Evolutionary conservation across 495 filamentous ascomycete species (phyloP), one percentile per base, ranked within the genome.

Genomic region (Penicillium salamii): DNA sequence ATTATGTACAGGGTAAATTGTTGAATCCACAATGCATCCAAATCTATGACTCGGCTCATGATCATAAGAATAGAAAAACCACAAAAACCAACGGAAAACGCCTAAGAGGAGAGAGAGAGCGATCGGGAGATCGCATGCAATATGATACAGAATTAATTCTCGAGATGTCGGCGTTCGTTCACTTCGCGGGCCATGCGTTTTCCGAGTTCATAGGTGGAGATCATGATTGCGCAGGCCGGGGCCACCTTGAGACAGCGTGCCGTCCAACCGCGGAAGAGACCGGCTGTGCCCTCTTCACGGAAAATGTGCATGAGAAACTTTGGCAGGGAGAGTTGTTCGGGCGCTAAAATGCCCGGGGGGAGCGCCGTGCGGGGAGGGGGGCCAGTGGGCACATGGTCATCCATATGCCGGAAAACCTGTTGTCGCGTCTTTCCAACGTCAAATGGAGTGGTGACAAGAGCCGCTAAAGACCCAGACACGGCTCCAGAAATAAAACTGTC

Each of bases 151-250:
- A 18, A 11, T 62, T 35, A 53, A 37, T 50, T 42, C 33, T 65
- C 61, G 7, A 60, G 49, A n/a, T 63, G 61, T 12, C 65, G 66
- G 37, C 80, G 74, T 61, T 92, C 86, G 58, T 98, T 97, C 46
- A 89, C 83, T 17, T 80, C 79, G 48, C 80, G 72, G 6, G 93
- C 92, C 66, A 86, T 86, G 64, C 85, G 86, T 79, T 98, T 98
- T 9, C 95, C 91, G 18, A 97, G 78, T 68, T 98, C 93, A 58
- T 97, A 98, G 47, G 83, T 95, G 48, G 89, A 95, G 53, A 98
- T 98, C 93, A 98, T 98, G 59, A 98, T 97, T n/a, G 95, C 93
- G 69, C 93, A 97, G 12, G 91, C 90, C 1, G 93, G 93, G 9
- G 93, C 91, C 5, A 97, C 91, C 59, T 97, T 97, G 37, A 98